A percentile compares a stretch with the other conserved stretches of the same genome.
phyloP scores from a whole-genome alignment of 352 stramenopile genomes.

The Pythium utonaiense region DNA sequence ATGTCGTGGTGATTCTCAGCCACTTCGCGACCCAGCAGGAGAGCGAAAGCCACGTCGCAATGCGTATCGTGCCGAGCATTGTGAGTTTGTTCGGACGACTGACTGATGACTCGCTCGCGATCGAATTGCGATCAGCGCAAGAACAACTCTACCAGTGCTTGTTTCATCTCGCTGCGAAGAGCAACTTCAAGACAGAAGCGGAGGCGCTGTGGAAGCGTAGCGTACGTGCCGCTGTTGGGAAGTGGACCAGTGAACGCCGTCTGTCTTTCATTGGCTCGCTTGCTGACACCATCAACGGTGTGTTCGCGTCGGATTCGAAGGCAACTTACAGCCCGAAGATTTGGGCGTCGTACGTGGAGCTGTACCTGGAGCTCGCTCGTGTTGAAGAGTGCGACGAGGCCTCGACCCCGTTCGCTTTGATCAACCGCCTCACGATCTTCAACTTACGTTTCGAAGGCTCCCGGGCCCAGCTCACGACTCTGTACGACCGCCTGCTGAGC shows the following conservation, averaged over 20 bases:
- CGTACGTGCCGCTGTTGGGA: slow-evolving; percentile 30
- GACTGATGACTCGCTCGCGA: slow-evolving; percentile 24
- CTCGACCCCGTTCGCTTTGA: slow-evolving; percentile 14
- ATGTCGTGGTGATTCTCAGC: slow-evolving; percentile 67
- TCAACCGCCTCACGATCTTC: slow-evolving; percentile 28
- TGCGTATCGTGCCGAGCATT: slow-evolving; percentile 59
- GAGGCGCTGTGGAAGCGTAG: slow-evolving; percentile 43
- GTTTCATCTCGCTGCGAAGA: slow-evolving; percentile 56
- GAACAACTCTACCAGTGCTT: slow-evolving; percentile 48
- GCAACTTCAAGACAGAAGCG: slow-evolving; percentile 47
- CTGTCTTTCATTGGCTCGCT: slow-evolving; percentile 46
- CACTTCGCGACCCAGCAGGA: slow-evolving; percentile 64
- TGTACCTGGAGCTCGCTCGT: slow-evolving; percentile 18
- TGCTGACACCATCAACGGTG: slow-evolving; percentile 43
- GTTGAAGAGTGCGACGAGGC: not conserved
- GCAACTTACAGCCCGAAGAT: slow-evolving; percentile 15
- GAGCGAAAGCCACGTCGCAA: slow-evolving; percentile 35
- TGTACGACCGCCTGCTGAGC: slow-evolving; percentile 46
- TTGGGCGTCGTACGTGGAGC: slow-evolving; percentile 22
- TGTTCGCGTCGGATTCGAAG: slow-evolving; percentile 5
- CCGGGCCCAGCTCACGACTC: slow-evolving; percentile 50
- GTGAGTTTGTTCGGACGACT: slow-evolving; percentile 58
- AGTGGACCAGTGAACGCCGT: slow-evolving; percentile 35
- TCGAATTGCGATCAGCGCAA: slow-evolving; percentile 53
- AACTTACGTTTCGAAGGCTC: slow-evolving; percentile 29